Evolutionary conservation across 2,329 filamentous ascomycete species (phyloP), one percentile per base, ranked within the genome.

Genomic region (Fusarium sp.): DNA sequence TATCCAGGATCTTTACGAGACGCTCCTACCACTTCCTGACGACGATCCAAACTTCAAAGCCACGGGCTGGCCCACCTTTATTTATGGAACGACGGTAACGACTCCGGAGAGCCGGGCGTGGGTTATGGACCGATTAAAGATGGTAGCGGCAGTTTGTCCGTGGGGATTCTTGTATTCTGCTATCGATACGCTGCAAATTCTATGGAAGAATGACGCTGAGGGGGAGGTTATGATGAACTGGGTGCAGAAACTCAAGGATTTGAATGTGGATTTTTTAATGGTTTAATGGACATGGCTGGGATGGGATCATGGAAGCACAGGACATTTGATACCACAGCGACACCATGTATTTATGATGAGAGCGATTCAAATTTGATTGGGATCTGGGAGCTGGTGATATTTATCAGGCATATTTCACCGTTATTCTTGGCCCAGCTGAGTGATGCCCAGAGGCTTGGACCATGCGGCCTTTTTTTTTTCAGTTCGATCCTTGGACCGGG

Each of bases 61-160:
- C 0, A 83, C 82, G 1, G 78, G 79, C 9, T 86, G 82, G 82
- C 82, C 84, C 1, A 79, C 82, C 0, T 86, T 86, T 52, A 76
- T 86, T 19, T 80, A 79, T 4, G 83, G 83, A 4, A 82, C 82
- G 0, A 82, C 84, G 52, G 79, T 77, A 1, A 75, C 75, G 23
- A 75, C 79, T 33, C 70, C 70, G 4, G 70, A 65, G 15, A 75
- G 75, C 50, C 76, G 81, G 27, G 71, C 72, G 3, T 85, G 81
- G 82, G 79, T 80, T 48, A 75, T 81, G 70, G 72, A 80, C 25
- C 77, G 80, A 41, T 64, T 82, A 19, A 71, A 72, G 29, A 70
- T 71, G 33, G 72, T 79, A 17, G 73, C 76, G 9, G 69, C 73
- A 15, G 70, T 73, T 13, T 77, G 72, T 52, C 79, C 80, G 0